A percentile compares a stretch with the other conserved stretches of the same genome.
Evolutionary conservation across 352 stramenopile genomes (phyloP).

Genomic region (Phytophthora tentaculata): DNA sequence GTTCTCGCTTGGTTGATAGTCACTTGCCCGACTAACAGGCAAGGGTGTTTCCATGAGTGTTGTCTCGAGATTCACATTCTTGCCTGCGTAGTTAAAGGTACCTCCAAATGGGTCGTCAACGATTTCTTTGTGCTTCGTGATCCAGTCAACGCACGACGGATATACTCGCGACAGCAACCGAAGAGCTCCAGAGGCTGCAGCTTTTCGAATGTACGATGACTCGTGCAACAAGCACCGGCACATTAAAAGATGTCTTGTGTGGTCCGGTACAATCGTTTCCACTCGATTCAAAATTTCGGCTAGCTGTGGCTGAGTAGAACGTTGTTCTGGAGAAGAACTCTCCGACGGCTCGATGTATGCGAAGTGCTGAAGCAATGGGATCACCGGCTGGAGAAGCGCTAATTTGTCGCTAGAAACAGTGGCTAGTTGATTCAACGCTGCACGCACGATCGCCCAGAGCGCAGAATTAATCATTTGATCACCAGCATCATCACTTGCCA

Average conservation of each 20-base stretch:
- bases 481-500: slow-evolving; percentile 9
- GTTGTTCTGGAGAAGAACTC: slow-evolving; percentile 24
- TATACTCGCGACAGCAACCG: slow-evolving; percentile 36
- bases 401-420: slow-evolving; percentile 24
- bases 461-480: slow-evolving; percentile 12
- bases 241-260: slow-evolving; percentile 40
- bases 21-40: slow-evolving; percentile 22
- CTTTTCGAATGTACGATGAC: slow-evolving; percentile 55
- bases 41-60: slow-evolving; percentile 40
- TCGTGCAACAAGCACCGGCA: slow-evolving; percentile 57
- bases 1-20: slow-evolving; percentile 33
- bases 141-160: slow-evolving; percentile 15
- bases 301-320: slow-evolving; percentile 41
- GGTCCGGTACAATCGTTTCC: slow-evolving; percentile 29
- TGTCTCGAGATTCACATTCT: slow-evolving; percentile 23
- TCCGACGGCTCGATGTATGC: slow-evolving; percentile 53
- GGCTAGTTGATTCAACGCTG: slow-evolving; percentile 32
- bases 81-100: slow-evolving; percentile 10
- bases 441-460: slow-evolving; percentile 42
- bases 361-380: slow-evolving; percentile 67
- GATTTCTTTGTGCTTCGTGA: slow-evolving; percentile 32
- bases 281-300: slow-evolving; percentile 51
- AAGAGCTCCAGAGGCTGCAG: slow-evolving; percentile 50
- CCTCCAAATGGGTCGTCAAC: slow-evolving; percentile 41
- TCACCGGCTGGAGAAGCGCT: slow-evolving; percentile 24